These are phyloP conservation scores for Globisporangium carolinianum DNA, from an alignment of 352 stramenopile species.

Conservation along the genomic window DNA sequence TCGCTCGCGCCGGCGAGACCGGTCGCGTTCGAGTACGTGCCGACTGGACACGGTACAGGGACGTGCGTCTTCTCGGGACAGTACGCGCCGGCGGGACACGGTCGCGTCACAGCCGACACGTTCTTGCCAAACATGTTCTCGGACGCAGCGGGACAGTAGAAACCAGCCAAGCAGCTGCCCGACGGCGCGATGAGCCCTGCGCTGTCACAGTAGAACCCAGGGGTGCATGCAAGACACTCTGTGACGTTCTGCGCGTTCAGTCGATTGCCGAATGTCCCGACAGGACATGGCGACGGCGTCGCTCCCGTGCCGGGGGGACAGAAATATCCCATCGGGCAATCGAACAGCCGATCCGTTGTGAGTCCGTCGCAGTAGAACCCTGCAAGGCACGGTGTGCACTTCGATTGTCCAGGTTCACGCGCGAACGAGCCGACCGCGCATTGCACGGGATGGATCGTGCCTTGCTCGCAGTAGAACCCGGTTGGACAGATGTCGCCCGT, in stretches of 20 bases:
- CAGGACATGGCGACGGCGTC: constrained; percentile 42
- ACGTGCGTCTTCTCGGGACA: constrained; percentile 68
- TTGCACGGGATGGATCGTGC: constrained; percentile 33
- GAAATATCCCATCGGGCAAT: constrained; percentile 39
- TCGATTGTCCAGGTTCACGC: constrained; percentile 15
- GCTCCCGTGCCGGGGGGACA: constrained; percentile 38
- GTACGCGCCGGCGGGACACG: constrained; percentile 65
- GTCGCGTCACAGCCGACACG: constrained; percentile 21
- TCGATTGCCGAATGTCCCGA: constrained; percentile 55
- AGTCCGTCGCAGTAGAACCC: constrained; percentile 62
- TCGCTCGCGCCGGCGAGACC: constrained; percentile 31
- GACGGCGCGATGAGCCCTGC: constrained; percentile 19
- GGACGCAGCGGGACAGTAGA: constrained; percentile 41
- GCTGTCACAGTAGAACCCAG: constrained; percentile 35
- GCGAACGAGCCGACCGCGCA: constrained; percentile 41
- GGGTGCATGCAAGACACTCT: constrained; percentile 32
- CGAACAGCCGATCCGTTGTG: constrained; percentile 26
- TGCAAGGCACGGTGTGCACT: constrained; percentile 42
- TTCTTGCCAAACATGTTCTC: constrained; percentile 38
- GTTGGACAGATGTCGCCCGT: constrained; percentile 43
- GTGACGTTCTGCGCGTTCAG: constrained; percentile 26
- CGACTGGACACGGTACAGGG: constrained; percentile 46
- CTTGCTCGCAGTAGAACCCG: constrained; percentile 56
- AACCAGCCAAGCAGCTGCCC: constrained; percentile 41
- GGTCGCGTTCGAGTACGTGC: constrained; percentile 51